Percentiles rank a stretch among this genome's conserved stretches.
Evolutionary conservation across 805 yeast genomes (phyloP).

Genomic region (Zygosaccharomyces bisporus): DNA sequence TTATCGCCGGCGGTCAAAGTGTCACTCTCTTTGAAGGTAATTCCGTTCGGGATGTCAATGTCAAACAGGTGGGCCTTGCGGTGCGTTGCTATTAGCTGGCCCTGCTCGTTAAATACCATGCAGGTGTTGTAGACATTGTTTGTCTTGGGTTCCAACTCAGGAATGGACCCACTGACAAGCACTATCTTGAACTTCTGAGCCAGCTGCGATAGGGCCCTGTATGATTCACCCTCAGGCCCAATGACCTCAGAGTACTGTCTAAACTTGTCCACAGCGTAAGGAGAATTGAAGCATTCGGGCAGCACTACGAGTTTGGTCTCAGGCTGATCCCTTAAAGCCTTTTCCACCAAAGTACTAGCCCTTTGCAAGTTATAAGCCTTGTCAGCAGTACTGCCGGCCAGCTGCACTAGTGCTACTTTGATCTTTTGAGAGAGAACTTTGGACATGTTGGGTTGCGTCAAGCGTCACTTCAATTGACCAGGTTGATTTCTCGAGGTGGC

Average conservation of each 20-base stretch:
- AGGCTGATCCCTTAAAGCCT: slow-evolving; percentile 56
- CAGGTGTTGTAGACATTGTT: slow-evolving; percentile 68
- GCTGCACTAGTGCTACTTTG: slow-evolving; percentile 80
- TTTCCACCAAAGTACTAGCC: slow-evolving; percentile 58
- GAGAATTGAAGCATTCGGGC: slow-evolving; percentile 97
- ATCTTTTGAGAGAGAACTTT: slow-evolving; percentile 43
- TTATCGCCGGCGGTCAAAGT: slow-evolving; percentile 75
- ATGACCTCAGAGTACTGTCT: slow-evolving; percentile 84
- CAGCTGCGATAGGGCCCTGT: slow-evolving; percentile 54
- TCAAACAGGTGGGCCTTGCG: slow-evolving; percentile 90
- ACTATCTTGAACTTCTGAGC: slow-evolving; percentile 64
- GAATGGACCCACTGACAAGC: slow-evolving; percentile 89
- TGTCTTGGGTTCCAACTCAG: slow-evolving; percentile 61
- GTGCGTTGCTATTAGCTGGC: slow-evolving; percentile 80
- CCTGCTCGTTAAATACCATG: slow-evolving; percentile 64
- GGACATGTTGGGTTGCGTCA: slow-evolving; percentile 4
- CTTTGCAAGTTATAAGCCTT: slow-evolving; percentile 72
- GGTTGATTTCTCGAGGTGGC: background rate
- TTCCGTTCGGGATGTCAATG: slow-evolving; percentile 86
- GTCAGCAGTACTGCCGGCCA: slow-evolving; percentile 66
- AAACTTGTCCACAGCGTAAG: slow-evolving; percentile 84
- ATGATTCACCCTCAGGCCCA: slow-evolving; percentile 59
- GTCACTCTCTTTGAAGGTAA: slow-evolving; percentile 78
- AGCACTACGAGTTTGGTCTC: slow-evolving; percentile 73
- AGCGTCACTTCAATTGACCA: background rate